These are phyloP conservation scores for Pezicula radicicola DNA, from an alignment of 2,329 filamentous ascomycete species.

Conservation along the genomic window DNA sequence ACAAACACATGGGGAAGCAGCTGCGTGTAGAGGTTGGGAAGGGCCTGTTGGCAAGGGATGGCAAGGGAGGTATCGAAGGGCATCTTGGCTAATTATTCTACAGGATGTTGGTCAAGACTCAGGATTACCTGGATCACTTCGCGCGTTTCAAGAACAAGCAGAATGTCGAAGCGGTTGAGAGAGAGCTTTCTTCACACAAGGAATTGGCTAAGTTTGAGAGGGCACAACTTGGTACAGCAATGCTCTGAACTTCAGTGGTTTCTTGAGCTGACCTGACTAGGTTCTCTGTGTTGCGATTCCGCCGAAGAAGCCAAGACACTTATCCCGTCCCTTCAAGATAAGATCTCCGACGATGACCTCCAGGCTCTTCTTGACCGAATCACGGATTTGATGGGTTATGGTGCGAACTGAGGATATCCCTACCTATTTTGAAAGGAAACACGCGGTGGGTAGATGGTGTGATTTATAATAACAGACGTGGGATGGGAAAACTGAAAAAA, in stretches of 20 bases:
- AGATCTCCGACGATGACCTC: constrained; percentile 86
- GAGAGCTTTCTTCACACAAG: constrained; percentile 74
- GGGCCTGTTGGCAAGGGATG: too few relatives aligned
- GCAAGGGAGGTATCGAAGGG: background rate
- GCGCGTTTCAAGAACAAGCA: constrained; percentile 94
- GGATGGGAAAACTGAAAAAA: too few relatives aligned
- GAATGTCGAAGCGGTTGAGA: constrained; percentile 91
- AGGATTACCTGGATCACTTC: constrained; percentile 92
- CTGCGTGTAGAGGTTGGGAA: background rate
- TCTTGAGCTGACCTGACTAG: constrained; percentile 41
- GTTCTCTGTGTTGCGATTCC: constrained; percentile 86
- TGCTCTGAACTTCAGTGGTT: background rate
- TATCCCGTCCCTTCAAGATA: constrained; percentile 84
- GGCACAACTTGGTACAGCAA: constrained; percentile 74
- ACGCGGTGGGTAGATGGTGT: too few relatives aligned
- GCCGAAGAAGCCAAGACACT: constrained; percentile 96
- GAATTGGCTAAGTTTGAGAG: constrained; percentile 90
- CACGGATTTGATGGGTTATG: constrained; percentile 61
- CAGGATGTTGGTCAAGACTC: constrained; percentile 80
- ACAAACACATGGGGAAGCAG: background rate
- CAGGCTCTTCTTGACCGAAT: constrained; percentile 89
- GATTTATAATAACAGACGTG: too few relatives aligned
- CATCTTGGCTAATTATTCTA: constrained; percentile 3
- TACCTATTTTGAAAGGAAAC: too few relatives aligned
- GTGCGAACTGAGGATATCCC: background rate